Conservation (phyloP, 2,329 filamentous ascomycete genomes). For the Zasmidium cellare region DNA sequence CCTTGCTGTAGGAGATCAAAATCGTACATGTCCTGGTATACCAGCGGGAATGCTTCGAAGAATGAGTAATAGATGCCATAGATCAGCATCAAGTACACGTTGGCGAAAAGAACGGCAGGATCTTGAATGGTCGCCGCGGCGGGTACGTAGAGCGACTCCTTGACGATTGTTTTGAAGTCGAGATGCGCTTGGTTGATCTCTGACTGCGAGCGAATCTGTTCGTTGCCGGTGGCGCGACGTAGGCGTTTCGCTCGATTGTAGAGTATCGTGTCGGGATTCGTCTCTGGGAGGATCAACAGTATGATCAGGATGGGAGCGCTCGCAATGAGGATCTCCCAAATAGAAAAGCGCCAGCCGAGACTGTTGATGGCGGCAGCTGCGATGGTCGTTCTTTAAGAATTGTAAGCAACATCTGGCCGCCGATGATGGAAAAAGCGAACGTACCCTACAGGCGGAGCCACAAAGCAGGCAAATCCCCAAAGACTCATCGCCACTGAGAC, state of each 20-base stretch:
- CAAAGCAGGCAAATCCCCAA: conserved; percentile 45
- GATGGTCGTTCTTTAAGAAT: conserved; percentile 54
- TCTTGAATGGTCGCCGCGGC: conserved; percentile 48
- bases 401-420: too few species aligned
- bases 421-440: too few species aligned
- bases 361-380: conserved; percentile 59
- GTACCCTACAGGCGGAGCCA: conserved; percentile 51
- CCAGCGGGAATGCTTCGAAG: conserved; percentile 66
- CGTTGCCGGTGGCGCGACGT: conserved; percentile 39
- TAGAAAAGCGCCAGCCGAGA: conserved; percentile 62
- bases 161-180: conserved; percentile 39
- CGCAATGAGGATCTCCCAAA: conserved; percentile 64
- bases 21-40: conserved; percentile 60
- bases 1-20: conserved; percentile 51
- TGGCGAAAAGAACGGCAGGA: conserved; percentile 59
- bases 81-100: conserved; percentile 49
- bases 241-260: conserved; percentile 40
- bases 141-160: conserved; percentile 62
- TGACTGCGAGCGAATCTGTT: conserved; percentile 38
- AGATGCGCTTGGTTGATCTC: conserved; percentile 44
- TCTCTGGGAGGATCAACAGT: conserved; percentile 62
- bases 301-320: conserved; percentile 58
- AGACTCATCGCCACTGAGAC: conserved; percentile 45
- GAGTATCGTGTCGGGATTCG: conserved; percentile 42
- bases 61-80: conserved; percentile 63